These are phyloP conservation scores for Oryza rufipogon DNA, from an alignment of 176 grass and related monocot genomes.

Conservation along the genomic window DNA sequence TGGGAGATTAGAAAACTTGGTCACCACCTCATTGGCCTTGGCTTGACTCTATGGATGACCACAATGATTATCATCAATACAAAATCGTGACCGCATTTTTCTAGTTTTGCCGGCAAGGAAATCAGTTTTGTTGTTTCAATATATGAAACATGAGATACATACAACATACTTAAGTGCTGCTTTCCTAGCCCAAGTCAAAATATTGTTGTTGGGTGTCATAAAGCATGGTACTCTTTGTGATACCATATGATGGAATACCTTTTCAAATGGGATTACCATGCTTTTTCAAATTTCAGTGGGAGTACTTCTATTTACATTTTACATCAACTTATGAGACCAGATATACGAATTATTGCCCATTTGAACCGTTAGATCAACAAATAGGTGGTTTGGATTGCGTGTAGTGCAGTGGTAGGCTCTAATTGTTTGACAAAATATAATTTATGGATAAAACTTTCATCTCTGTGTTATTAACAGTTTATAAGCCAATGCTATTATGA, in stretches of 20 bases:
- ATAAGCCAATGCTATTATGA: too few species aligned
- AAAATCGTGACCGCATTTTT: constrained; percentile 7
- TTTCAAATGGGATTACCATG: background rate
- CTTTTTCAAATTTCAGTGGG: background rate
- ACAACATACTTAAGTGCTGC: background rate
- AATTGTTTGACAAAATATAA: too few species aligned
- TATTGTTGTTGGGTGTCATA: background rate
- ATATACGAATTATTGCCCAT: background rate
- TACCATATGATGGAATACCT: background rate
- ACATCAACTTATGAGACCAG: background rate
- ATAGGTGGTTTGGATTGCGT: too few species aligned
- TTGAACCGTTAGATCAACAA: too few species aligned
- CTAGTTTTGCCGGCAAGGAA: constrained; percentile 15
- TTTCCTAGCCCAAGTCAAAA: background rate
- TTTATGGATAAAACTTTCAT: too few species aligned
- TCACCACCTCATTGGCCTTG: background rate
- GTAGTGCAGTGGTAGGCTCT: too few species aligned
- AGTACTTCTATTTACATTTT: background rate
- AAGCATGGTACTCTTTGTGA: background rate
- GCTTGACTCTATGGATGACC: constrained; percentile 24
- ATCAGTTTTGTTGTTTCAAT: background rate
- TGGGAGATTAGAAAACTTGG: background rate
- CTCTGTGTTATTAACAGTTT: too few species aligned
- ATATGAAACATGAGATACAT: constrained; percentile 22
- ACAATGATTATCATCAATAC: constrained; percentile 27